phyloP scores from a whole-genome alignment of 2,329 filamentous ascomycete species.

The Periconia sp. region DNA sequence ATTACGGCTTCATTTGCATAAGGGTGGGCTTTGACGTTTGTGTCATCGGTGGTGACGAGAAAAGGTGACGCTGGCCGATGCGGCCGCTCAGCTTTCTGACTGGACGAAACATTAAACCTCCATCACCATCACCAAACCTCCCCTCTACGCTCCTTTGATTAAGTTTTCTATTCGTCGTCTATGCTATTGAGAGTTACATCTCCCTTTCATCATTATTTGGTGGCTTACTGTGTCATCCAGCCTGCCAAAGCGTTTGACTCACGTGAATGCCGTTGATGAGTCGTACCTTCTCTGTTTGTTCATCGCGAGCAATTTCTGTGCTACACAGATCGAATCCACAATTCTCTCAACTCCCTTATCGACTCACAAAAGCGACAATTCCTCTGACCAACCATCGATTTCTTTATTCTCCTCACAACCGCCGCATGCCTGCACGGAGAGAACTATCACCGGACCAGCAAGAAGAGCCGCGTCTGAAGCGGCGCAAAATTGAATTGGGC shows the following conservation, averaged over 20 bases:
- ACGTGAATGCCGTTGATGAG: slow-evolving; percentile 32
- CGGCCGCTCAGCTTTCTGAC: slow-evolving; percentile 36
- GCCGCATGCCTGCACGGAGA: slow-evolving; percentile 34
- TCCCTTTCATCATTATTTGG: neutral
- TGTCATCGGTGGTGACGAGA: slow-evolving; percentile 8
- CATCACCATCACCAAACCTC: slow-evolving; percentile 18
- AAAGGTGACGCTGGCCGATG: slow-evolving; percentile 28
- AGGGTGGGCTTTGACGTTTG: slow-evolving; percentile 2
- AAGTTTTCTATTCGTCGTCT: neutral
- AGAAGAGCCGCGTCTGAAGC: slow-evolving; percentile 34
- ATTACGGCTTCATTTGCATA: neutral
- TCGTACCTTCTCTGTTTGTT: slow-evolving; percentile 32
- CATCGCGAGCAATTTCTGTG: slow-evolving; percentile 26
- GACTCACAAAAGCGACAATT: neutral
- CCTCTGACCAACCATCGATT: neutral
- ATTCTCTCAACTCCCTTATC: slow-evolving; percentile 4
- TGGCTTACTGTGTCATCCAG: neutral
- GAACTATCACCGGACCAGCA: slow-evolving; percentile 14
- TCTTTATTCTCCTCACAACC: slow-evolving; percentile 6
- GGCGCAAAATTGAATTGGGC: slow-evolving; percentile 25
- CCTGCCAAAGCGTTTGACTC: slow-evolving; percentile 15
- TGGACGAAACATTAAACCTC: slow-evolving; percentile 32
- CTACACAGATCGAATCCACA: slow-evolving; percentile 22
- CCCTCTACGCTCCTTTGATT: slow-evolving; percentile 9
- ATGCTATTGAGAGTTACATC: slow-evolving; percentile 1